Percentiles rank a stretch among this genome's conserved stretches.
phyloP scores from a whole-genome alignment of 768 basidiomycete species.

The Xerocomus potaroensis region DNA sequence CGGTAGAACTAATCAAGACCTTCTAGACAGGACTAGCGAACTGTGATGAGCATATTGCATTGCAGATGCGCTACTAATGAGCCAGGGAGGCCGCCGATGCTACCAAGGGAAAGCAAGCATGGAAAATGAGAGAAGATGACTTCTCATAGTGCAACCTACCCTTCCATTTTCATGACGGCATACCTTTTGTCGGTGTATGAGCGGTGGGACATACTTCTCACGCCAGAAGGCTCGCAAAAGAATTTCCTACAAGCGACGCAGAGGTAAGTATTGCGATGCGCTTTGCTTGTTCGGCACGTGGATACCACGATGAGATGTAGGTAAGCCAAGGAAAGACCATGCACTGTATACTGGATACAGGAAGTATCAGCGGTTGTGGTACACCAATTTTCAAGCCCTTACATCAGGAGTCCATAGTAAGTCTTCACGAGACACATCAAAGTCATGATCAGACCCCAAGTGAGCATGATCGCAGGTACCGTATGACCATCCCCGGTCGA shows the following conservation, averaged over 20 bases:
- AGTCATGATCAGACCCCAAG: conserved; percentile 36
- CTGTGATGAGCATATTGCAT: conserved; percentile 3
- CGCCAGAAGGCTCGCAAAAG: conserved; percentile 45
- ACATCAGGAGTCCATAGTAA: conserved; percentile 28
- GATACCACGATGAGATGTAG: conserved; percentile 55
- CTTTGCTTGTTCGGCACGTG: conserved; percentile 48
- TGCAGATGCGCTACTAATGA: neutral
- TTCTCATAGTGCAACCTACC: conserved; percentile 23
- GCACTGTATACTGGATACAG: conserved; percentile 20
- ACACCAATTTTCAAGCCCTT: conserved; percentile 4
- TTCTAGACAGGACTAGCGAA: conserved; percentile 29
- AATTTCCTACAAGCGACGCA: conserved; percentile 50
- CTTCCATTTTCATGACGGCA: conserved; percentile 31
- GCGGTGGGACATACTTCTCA: conserved; percentile 22
- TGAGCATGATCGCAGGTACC: conserved; percentile 37
- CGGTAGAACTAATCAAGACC: conserved; percentile 16
- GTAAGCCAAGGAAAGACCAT: conserved; percentile 42
- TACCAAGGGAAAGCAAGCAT: conserved; percentile 3
- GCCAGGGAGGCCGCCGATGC: conserved; percentile 31
- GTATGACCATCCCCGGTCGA: conserved; percentile 12
- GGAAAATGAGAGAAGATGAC: neutral
- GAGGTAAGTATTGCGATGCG: conserved; percentile 58
- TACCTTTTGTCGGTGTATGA: conserved; percentile 26
- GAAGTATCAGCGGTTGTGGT: conserved; percentile 1
- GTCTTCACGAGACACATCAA: conserved; percentile 36